Evolutionary conservation across 139 green algal species (phyloP).

Genomic region (Asterochloris sp.): DNA sequence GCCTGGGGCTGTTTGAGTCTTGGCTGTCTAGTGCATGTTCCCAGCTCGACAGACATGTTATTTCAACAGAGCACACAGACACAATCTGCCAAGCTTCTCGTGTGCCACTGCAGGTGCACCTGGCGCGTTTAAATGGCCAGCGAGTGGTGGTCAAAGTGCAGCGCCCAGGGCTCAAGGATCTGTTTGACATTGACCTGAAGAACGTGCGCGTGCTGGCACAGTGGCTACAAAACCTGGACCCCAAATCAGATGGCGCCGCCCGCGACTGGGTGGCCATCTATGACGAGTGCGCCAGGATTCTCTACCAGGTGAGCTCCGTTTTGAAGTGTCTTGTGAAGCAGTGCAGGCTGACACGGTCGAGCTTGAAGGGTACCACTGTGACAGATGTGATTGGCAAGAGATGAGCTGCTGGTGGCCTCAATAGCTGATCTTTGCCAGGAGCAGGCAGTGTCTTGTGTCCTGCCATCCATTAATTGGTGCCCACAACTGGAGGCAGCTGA

Average conservation of each 20-base stretch:
- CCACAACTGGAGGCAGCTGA: too few relatives aligned
- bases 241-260: constrained; percentile 95
- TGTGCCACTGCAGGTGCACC: constrained; percentile 66
- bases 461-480: too few relatives aligned
- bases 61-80: too few relatives aligned
- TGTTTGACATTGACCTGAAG: constrained; percentile 98
- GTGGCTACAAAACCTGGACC: constrained; percentile 71
- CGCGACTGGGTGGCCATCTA: constrained; percentile 99
- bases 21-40: too few relatives aligned
- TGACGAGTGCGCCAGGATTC: constrained; percentile 94
- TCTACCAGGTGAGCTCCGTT: constrained; percentile 82
- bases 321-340: background rate
- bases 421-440: too few relatives aligned
- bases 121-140: constrained; percentile 75
- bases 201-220: constrained; percentile 92
- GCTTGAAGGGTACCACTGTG: too few relatives aligned
- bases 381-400: too few relatives aligned
- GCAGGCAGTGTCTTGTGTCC: too few relatives aligned
- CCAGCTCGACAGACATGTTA: too few relatives aligned
- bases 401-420: too few relatives aligned
- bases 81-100: too few relatives aligned
- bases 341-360: background rate
- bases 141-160: constrained; percentile 97
- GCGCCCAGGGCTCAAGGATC: constrained; percentile 88
- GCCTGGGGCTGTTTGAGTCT: too few relatives aligned